Conservation (phyloP, 2,329 filamentous ascomycete species). For the Sordariomycetes sp. region DNA sequence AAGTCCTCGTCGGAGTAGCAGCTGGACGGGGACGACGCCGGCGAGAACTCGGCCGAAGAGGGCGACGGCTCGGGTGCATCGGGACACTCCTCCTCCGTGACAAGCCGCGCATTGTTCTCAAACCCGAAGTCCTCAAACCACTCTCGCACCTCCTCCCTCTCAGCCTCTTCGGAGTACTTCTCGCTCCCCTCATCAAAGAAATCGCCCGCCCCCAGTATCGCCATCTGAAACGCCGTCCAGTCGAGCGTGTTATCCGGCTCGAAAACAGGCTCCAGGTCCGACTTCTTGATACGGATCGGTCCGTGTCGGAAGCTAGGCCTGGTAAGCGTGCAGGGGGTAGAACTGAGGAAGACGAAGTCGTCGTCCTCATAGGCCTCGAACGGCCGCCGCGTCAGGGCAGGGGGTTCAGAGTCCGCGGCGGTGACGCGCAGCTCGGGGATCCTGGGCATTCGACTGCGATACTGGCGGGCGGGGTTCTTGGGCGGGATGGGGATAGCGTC, state of each 20-base stretch:
- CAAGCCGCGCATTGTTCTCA: neutral
- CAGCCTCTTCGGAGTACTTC: slow-evolving; percentile 27
- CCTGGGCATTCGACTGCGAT: slow-evolving; percentile 21
- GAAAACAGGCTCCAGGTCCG: slow-evolving; percentile 21
- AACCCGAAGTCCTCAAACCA: slow-evolving; percentile 45
- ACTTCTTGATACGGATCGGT: slow-evolving; percentile 38
- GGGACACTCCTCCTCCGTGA: neutral
- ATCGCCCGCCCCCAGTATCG: slow-evolving; percentile 46
- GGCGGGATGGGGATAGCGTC: slow-evolving; percentile 1
- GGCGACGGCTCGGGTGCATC: neutral
- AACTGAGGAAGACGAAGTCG: slow-evolving; percentile 35
- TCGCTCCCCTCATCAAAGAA: slow-evolving; percentile 29
- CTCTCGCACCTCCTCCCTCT: slow-evolving; percentile 32
- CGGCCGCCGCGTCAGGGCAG: neutral
- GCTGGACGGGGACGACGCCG: slow-evolving; percentile 10
- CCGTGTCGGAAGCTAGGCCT: slow-evolving; percentile 43
- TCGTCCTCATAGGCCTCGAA: slow-evolving; percentile 23
- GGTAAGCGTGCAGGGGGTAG: slow-evolving; percentile 36
- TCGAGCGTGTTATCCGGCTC: slow-evolving; percentile 32
- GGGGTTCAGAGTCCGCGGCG: neutral
- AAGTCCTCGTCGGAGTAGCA: slow-evolving; percentile 20
- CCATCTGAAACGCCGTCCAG: slow-evolving; percentile 57
- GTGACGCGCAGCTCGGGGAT: slow-evolving; percentile 27
- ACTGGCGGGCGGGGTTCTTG: slow-evolving; percentile 4
- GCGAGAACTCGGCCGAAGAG: neutral